Evolutionary conservation across 148 eudicot genomes (phyloP), one percentile per base, ranked within the genome.

Genomic region (Cornus kousa): DNA sequence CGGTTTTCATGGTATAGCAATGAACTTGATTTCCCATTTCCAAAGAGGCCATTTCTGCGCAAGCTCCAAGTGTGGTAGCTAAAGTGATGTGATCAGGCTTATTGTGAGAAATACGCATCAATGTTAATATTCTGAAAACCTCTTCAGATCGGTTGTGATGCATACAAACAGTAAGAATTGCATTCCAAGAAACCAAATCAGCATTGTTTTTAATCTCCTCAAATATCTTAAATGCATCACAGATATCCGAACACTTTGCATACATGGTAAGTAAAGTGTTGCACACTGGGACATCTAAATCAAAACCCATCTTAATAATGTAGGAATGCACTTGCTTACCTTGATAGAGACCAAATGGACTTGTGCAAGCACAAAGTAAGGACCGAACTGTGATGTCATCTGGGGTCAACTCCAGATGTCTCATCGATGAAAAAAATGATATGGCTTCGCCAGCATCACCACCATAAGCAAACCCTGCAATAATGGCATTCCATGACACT

Each of bases 401-500:
- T 43, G 88, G 88, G 71, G 5, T 75, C 35, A 75, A 68, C 19
- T 40, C 75, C 68, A 62, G 57, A 72, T 71, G 72, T 53, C 87
- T 82, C 87, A 85, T 85, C 72, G 31, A 72, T 37, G 78, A 78
- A 74, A 86, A 86, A 24, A 74, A 60, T 19, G 53, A 73, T 75
- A 83, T 28, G 72, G 86, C 82, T 74, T 79, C 82, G 9, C 73
- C 64, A n/a, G 68, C 71, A 59, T 83, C 67, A 77, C 85, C 85
- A 57, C 74, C 67, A 64, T 84, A 82, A 55, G 89, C 83, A 82
- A 81, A 79, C 14, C 80, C 87, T 0, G 87, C 81, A 64, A 87
- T 82, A 40, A 87, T 43, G 59, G 85, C 81, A 82, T 87, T 87
- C 89, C 89, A 87, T 1, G 89, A 79, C 71, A 74, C 89, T 33